These are phyloP conservation scores for Erodium trifolium DNA, from an alignment of 441 rosid genomes.

Conservation along the genomic window DNA sequence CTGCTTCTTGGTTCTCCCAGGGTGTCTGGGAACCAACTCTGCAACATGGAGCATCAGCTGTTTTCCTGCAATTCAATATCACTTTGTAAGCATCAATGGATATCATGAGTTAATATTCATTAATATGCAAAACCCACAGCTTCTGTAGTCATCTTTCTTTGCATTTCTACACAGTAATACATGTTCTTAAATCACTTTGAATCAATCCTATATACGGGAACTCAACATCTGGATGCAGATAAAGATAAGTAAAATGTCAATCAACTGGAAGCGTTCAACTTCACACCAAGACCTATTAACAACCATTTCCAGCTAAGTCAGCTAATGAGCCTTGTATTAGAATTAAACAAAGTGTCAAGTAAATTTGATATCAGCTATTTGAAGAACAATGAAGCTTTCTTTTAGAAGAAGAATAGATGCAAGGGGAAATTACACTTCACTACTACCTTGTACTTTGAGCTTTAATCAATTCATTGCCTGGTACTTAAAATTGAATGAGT, in stretches of 20 bases:
- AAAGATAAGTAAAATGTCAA: not conserved
- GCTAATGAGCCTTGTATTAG: not conserved
- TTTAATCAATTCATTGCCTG: too few relatives aligned
- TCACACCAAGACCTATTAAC: not conserved
- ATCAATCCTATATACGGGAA: not conserved
- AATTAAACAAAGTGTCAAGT: not conserved
- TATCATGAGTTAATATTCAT: not conserved
- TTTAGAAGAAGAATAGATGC: not conserved
- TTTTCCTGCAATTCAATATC: conserved; percentile 47
- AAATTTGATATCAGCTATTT: not conserved
- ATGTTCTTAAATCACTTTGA: not conserved
- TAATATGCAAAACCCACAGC: too few relatives aligned
- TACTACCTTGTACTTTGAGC: too few relatives aligned
- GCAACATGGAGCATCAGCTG: conserved; percentile 82
- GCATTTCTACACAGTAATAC: too few relatives aligned
- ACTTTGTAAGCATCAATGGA: not conserved
- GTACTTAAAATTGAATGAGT: too few relatives aligned
- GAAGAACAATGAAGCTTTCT: not conserved
- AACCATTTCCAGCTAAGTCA: not conserved
- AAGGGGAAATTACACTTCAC: not conserved
- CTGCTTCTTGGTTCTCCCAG: conserved; percentile 75
- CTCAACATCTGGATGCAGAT: not conserved
- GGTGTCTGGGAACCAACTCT: conserved; percentile 83
- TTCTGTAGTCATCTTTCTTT: too few relatives aligned
- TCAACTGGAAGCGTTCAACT: not conserved